These are phyloP conservation scores for Carnegiea gigantea DNA, from an alignment of 179 eudicot species.

Conservation along the genomic window DNA sequence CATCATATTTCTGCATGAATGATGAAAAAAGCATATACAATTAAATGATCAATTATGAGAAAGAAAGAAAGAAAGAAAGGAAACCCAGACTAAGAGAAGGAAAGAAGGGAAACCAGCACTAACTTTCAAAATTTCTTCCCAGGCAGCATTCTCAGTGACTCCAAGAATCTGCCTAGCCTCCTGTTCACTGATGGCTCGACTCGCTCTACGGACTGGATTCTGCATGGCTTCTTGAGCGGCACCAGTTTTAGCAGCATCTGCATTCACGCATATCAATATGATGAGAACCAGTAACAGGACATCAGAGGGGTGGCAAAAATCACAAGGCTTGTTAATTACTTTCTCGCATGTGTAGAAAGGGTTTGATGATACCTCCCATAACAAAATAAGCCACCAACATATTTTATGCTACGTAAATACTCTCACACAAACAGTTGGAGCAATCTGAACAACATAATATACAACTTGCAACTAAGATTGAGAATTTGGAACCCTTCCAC, in stretches of 20 bases:
- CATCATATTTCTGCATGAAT: conserved; percentile 66
- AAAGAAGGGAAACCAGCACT: too few relatives aligned
- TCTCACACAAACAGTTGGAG: too few relatives aligned
- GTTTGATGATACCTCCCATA: neutral
- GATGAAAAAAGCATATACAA: neutral
- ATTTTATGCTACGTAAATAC: neutral
- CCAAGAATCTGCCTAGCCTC: conserved; percentile 97
- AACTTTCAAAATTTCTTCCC: conserved; percentile 58
- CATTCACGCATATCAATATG: conserved; percentile 1
- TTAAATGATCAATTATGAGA: neutral
- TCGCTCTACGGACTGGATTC: conserved; percentile 57
- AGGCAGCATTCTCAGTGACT: conserved; percentile 67
- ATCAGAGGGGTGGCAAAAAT: neutral
- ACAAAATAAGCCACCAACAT: neutral
- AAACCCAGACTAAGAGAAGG: neutral
- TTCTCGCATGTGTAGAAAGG: neutral
- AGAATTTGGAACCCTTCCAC: neutral
- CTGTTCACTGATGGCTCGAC: conserved; percentile 77
- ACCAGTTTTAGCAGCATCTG: conserved; percentile 85
- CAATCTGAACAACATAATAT: neutral
- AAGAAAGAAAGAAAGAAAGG: neutral
- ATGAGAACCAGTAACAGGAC: neutral
- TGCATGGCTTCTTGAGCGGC: conserved; percentile 88
- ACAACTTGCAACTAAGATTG: neutral
- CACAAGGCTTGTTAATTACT: neutral